These are phyloP conservation scores for Hymenoscyphus linearis DNA, from an alignment of 2,329 filamentous ascomycete species.

Conservation along the genomic window DNA sequence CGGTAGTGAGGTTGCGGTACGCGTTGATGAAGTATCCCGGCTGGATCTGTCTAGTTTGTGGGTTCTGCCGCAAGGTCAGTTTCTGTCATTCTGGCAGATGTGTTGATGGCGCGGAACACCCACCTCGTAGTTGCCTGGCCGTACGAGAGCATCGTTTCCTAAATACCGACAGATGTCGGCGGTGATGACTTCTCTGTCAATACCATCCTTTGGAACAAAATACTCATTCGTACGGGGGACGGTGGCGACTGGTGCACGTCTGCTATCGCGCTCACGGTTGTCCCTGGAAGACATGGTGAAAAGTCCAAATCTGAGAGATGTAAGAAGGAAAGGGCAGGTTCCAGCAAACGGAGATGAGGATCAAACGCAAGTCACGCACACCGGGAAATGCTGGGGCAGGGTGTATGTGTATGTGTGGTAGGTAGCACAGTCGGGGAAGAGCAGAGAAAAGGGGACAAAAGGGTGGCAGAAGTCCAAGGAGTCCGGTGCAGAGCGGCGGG, in stretches of 20 bases:
- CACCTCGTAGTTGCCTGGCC: conserved; percentile 70
- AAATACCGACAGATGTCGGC: conserved; percentile 80
- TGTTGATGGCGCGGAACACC: conserved; percentile 25
- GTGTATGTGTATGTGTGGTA: conserved; percentile 16
- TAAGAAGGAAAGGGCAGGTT: conserved; percentile 29
- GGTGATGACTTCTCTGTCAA: conserved; percentile 78
- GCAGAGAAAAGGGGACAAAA: conserved; percentile 17
- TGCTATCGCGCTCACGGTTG: conserved; percentile 25
- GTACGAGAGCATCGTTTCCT: conserved; percentile 75
- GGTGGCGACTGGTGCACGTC: conserved; percentile 33
- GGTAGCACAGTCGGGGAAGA: conserved; percentile 22
- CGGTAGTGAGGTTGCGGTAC: conserved; percentile 72
- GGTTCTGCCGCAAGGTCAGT: conserved; percentile 39
- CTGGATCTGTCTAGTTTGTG: conserved; percentile 53
- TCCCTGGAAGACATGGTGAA: conserved; percentile 24
- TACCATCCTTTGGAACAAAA: conserved; percentile 74
- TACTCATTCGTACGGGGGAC: conserved; percentile 68
- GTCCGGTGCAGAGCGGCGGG: conserved; percentile 16
- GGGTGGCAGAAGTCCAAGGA: conserved; percentile 18
- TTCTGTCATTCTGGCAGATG: neutral
- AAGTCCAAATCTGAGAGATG: conserved; percentile 25
- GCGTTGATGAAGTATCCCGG: conserved; percentile 74
- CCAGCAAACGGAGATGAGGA: conserved; percentile 25
- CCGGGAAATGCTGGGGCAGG: conserved; percentile 14
- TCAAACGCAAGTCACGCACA: conserved; percentile 29